Base-by-base conservation (phyloP, 495 filamentous ascomycete species). In the Aspergillus homomorphus region DNA sequence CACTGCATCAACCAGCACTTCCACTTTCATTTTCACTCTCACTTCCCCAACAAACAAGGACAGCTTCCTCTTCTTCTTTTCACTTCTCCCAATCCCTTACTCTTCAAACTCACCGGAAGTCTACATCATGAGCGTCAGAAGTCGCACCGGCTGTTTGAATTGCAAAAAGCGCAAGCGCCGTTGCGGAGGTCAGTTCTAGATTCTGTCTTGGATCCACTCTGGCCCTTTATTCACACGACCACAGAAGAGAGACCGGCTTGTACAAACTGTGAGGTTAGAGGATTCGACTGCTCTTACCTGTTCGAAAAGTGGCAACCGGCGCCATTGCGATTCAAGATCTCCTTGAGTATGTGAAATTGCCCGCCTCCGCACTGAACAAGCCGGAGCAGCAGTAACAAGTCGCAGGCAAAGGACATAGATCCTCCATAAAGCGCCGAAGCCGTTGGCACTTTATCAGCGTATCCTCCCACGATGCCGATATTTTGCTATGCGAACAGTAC, bases 191-290 rank as follows among this genome's bases (percentile, higher is more conserved):
- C 14, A 15, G 46, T 24, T 50, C 22, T 26, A 26, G 21, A 50
- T 7, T 26, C 22, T 14, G 33, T 26, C 8, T 12, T 12, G 8
- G 7, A 38, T 38, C 15, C 33, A 9, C 5, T 12, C 5, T 38
- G 8, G 33, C 33, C 7, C 33, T 7, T n/a, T 38, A 12, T 12
- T 38, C 33, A 38, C 12, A 38, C 33, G 33, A 38, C 33, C 33
- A 38, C 15, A 54, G 52, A 54, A 20, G 52, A 54, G 33, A 41
- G 30, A 24, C 52, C 52, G 9, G 52, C 52, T 2, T 54, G 52
- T 16, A 54, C 33, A n/a, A 54, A 54, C 23, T 54, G 52, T 45
- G 30, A 43, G 9, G 38, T 54, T 19, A 33, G 52, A 42, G 52
- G 52, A 12, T 41, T 54, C 20, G 33, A 43, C 12, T 54, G 52